phyloP scores from a whole-genome alignment of 192 early-diverging fungal species.

The Backusella liffmaniae region DNA sequence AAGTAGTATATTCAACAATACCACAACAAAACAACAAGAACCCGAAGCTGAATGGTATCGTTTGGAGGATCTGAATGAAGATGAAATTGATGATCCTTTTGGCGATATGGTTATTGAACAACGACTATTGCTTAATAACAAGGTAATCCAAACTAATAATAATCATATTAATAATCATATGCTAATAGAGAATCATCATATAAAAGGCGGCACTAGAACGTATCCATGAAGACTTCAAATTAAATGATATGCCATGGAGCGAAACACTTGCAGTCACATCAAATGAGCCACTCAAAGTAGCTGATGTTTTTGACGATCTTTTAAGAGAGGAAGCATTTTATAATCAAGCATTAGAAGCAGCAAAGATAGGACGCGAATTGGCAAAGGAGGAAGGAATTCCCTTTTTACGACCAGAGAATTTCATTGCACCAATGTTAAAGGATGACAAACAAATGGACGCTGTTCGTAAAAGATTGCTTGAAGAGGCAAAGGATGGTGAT shows the following conservation, averaged over 20 bases:
- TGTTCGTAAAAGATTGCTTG: slow-evolving; percentile 61
- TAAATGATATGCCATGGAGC: slow-evolving; percentile 61
- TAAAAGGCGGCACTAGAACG: slow-evolving; percentile 53
- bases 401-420: slow-evolving; percentile 83
- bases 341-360: slow-evolving; percentile 83
- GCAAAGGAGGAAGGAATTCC: slow-evolving; percentile 62
- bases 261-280: slow-evolving; percentile 65
- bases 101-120: slow-evolving; percentile 39
- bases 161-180: too few relatives aligned
- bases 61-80: slow-evolving; percentile 36
- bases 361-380: slow-evolving; percentile 57
- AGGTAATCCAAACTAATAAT: not conserved
- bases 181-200: not conserved
- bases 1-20: not conserved
- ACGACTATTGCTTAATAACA: slow-evolving; percentile 6
- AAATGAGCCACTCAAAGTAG: slow-evolving; percentile 41
- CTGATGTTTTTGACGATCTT: slow-evolving; percentile 82
- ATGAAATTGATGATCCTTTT: slow-evolving; percentile 40
- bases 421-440: slow-evolving; percentile 98
- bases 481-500: slow-evolving; percentile 76
- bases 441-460: slow-evolving; percentile 86
- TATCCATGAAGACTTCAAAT: slow-evolving; percentile 57
- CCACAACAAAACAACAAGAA: not conserved
- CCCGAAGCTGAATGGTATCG: not conserved
- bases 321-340: slow-evolving; percentile 92